These are phyloP conservation scores for Podosphaera xanthii DNA, from an alignment of 2,329 filamentous ascomycete genomes.

Conservation along the genomic window DNA sequence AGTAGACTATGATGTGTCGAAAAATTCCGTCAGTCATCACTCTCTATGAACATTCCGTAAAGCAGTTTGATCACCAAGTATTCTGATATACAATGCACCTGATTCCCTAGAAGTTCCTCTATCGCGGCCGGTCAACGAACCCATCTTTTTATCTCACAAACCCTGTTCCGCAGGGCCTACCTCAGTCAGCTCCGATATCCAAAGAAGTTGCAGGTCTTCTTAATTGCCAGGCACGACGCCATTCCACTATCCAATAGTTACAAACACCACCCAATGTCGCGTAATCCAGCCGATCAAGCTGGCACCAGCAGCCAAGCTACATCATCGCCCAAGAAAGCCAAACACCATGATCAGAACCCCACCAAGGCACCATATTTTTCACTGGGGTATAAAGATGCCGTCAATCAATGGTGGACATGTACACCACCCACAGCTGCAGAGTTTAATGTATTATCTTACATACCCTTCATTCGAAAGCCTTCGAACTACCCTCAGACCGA, in stretches of 20 bases:
- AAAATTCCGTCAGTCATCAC: no score
- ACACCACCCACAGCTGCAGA: slow-evolving; percentile 68
- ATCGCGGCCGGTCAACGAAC: not conserved
- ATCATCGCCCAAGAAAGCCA: slow-evolving; percentile 24
- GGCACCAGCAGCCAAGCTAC: slow-evolving; percentile 21
- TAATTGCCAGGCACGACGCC: not conserved
- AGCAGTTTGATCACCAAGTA: not conserved
- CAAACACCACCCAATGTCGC: not conserved
- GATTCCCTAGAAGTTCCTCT: not conserved
- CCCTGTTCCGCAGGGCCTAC: no score
- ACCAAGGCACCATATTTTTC: slow-evolving; percentile 40
- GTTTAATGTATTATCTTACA: slow-evolving; percentile 63
- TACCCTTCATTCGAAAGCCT: slow-evolving; percentile 59
- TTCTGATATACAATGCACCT: not conserved
- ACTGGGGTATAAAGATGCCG: slow-evolving; percentile 74
- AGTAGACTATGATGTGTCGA: no score
- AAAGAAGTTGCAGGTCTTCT: not conserved
- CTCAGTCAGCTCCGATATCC: no score
- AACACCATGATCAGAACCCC: slow-evolving; percentile 14
- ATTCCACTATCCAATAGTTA: not conserved
- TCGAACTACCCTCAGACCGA: slow-evolving; percentile 32
- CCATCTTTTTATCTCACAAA: not conserved
- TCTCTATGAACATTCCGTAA: no score
- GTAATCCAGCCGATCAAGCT: not conserved
- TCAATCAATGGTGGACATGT: slow-evolving; percentile 82